phyloP scores from a whole-genome alignment of 2,329 filamentous ascomycete genomes.

The Hortaea sp. region DNA sequence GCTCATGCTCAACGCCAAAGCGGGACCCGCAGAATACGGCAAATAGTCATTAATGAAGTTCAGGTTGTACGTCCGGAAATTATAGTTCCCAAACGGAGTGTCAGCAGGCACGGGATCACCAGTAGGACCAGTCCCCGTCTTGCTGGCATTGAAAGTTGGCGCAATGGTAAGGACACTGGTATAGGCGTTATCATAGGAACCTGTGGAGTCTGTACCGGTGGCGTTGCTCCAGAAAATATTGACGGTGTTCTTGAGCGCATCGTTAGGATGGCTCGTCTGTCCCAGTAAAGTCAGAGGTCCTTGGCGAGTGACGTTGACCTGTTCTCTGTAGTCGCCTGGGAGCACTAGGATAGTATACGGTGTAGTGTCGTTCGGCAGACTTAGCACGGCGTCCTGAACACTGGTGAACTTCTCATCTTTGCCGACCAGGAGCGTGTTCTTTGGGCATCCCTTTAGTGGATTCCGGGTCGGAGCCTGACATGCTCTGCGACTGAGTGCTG shows the following conservation, averaged over 20 bases:
- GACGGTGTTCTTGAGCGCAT: constrained; percentile 41
- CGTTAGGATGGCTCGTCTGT: constrained; percentile 40
- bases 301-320: constrained; percentile 54
- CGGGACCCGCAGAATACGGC: constrained; percentile 44
- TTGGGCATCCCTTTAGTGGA: constrained; percentile 31
- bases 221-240: constrained; percentile 51
- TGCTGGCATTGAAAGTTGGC: constrained; percentile 51
- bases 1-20: constrained; percentile 50
- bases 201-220: constrained; percentile 34
- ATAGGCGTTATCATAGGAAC: constrained; percentile 49
- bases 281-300: constrained; percentile 54
- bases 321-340: constrained; percentile 51
- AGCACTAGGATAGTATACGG: constrained; percentile 49
- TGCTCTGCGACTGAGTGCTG: constrained; percentile 3
- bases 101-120: constrained; percentile 50
- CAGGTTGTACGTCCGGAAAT: constrained; percentile 59
- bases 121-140: constrained; percentile 52
- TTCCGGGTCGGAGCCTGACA: constrained; percentile 30
- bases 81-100: constrained; percentile 53
- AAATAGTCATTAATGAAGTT: constrained; percentile 53
- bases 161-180: constrained; percentile 54
- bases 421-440: constrained; percentile 22
- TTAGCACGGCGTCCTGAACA: constrained; percentile 40
- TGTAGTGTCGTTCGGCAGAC: constrained; percentile 35
- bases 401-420: constrained; percentile 20